Evolutionary conservation across 1,284 basidiomycete genomes (phyloP).

Genomic region (Rhodotorula sp.): DNA sequence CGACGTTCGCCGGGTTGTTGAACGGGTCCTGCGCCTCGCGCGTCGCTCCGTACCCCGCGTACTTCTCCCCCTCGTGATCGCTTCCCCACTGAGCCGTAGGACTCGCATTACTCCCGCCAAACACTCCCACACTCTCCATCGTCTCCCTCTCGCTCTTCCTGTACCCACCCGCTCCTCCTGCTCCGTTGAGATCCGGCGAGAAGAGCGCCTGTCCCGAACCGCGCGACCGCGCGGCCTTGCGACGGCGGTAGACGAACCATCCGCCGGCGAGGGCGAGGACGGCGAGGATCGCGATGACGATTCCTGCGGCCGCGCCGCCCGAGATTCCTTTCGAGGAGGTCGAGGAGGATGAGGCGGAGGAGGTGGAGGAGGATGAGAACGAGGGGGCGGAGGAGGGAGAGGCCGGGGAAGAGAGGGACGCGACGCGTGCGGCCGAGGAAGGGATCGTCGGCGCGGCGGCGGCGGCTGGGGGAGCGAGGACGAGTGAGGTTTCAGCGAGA

Average conservation of each 20-base stretch:
- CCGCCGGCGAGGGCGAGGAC: constrained; percentile 22
- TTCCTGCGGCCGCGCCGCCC: constrained; percentile 35
- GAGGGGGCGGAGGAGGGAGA: background rate
- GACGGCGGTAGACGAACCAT: constrained; percentile 16
- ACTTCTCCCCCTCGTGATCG: no score
- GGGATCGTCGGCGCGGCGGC: no score
- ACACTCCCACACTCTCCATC: no score
- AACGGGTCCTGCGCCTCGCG: background rate
- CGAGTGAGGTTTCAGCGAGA: background rate
- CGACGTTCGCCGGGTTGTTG: background rate
- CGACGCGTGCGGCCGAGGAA: background rate
- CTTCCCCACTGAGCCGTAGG: no score
- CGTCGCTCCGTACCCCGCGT: background rate
- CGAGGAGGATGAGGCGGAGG: background rate
- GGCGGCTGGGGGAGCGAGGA: background rate
- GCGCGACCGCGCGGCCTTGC: constrained; percentile 8
- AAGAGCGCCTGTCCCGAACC: constrained; percentile 9
- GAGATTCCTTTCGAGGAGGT: background rate
- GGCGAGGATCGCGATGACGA: constrained; percentile 34
- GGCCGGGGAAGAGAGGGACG: background rate
- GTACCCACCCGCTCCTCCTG: no score
- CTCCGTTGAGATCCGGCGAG: background rate
- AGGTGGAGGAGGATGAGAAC: background rate
- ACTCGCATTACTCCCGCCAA: no score
- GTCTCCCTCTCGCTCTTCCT: no score